phyloP scores from a whole-genome alignment of 345 rosid genomes.

The Pistacia vera region DNA sequence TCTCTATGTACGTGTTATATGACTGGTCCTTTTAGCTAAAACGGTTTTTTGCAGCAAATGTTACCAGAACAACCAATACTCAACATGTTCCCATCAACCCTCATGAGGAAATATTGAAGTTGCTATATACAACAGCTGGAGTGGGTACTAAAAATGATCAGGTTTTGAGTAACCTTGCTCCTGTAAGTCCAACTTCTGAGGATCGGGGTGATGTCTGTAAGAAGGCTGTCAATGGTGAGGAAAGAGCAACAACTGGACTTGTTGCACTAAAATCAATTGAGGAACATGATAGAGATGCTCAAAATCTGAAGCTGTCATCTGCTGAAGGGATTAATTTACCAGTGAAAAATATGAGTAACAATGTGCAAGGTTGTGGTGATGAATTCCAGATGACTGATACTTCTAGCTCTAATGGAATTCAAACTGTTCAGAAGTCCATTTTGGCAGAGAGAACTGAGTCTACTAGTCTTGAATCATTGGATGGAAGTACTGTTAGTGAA shows the following conservation, averaged over 20 bases:
- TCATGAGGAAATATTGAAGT: conserved; percentile 35
- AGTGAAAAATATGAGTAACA: conserved; percentile 31
- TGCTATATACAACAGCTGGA: conserved; percentile 18
- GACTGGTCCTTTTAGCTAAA: conserved; percentile 15
- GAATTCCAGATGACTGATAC: conserved; percentile 33
- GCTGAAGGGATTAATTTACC: conserved; percentile 26
- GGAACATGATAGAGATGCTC: conserved; percentile 35
- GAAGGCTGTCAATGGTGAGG: conserved; percentile 31
- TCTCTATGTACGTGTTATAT: conserved; percentile 5
- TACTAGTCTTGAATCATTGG: conserved; percentile 48
- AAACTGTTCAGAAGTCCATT: conserved; percentile 32
- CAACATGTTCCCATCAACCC: conserved; percentile 28
- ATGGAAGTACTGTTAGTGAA: conserved; percentile 54
- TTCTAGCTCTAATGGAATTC: conserved; percentile 34
- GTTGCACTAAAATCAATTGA: conserved; percentile 36
- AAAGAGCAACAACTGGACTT: conserved; percentile 29
- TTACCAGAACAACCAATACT: conserved; percentile 21
- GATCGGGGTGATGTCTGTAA: conserved; percentile 22
- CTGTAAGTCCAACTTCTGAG: conserved; percentile 18
- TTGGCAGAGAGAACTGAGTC: conserved; percentile 43
- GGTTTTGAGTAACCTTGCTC: conserved; percentile 22
- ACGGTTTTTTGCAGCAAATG: conserved; percentile 37
- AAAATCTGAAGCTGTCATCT: conserved; percentile 29
- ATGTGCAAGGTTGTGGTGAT: conserved; percentile 26
- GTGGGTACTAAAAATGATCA: conserved; percentile 14